phyloP scores from a whole-genome alignment of 805 yeast species.

The Hanseniaspora guilliermondii region DNA sequence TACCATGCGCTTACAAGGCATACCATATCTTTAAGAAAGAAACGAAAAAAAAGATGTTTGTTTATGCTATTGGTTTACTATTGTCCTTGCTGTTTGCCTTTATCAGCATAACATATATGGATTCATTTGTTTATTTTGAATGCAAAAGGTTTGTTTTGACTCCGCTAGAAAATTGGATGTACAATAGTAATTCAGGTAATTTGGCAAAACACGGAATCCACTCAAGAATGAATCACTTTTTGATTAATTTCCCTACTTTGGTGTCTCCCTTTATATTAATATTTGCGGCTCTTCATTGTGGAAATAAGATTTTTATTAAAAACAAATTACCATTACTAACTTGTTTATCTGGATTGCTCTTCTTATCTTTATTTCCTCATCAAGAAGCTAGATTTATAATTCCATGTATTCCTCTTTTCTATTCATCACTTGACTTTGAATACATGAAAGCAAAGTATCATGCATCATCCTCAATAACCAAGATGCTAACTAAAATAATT shows the following conservation, averaged over 20 bases:
- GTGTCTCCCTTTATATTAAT: slow-evolving; percentile 59
- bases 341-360: slow-evolving; percentile 44
- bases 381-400: slow-evolving; percentile 84
- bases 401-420: slow-evolving; percentile 63
- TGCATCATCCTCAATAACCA: background rate
- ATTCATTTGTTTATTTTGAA: slow-evolving; percentile 36
- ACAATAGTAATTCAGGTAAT: slow-evolving; percentile 51
- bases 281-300: slow-evolving; percentile 26
- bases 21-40: slow-evolving; percentile 28
- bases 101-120: slow-evolving; percentile 34
- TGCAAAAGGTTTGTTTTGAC: slow-evolving; percentile 34
- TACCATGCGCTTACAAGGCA: slow-evolving; percentile 40
- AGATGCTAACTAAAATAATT: background rate
- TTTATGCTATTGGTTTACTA: background rate
- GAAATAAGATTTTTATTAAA: background rate
- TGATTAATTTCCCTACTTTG: slow-evolving; percentile 66
- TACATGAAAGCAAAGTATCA: background rate
- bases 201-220: slow-evolving; percentile 74
- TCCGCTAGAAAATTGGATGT: slow-evolving; percentile 63
- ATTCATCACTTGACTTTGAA: background rate
- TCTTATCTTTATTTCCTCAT: slow-evolving; percentile 57
- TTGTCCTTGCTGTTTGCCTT: slow-evolving; percentile 31
- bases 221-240: slow-evolving; percentile 57
- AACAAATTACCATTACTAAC: slow-evolving; percentile 49
- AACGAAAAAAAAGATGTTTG: slow-evolving; percentile 23